These are phyloP conservation scores for Raffaelea arxii DNA, from an alignment of 2,329 filamentous ascomycete genomes.

Conservation along the genomic window DNA sequence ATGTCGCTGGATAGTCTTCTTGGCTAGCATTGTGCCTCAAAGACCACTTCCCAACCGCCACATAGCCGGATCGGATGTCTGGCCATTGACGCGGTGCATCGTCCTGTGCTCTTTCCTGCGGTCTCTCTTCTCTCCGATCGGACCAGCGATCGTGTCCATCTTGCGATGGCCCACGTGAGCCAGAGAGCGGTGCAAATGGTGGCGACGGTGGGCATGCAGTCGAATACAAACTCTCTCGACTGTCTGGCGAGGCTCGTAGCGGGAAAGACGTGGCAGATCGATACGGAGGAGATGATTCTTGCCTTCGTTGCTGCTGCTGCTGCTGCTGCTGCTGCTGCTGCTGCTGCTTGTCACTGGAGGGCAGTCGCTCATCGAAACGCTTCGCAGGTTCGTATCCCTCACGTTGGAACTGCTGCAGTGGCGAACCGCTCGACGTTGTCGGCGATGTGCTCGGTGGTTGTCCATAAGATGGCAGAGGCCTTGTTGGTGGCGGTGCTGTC, in stretches of 20 bases:
- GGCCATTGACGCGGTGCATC: slow-evolving; percentile 4
- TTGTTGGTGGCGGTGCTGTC: slow-evolving; percentile 28
- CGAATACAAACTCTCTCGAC: too few species aligned
- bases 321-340: background rate
- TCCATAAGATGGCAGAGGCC: slow-evolving; percentile 34
- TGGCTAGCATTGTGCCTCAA: background rate
- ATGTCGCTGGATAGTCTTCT: background rate
- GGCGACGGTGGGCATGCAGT: too few species aligned
- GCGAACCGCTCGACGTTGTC: background rate
- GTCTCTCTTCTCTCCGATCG: background rate
- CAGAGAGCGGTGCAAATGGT: too few species aligned
- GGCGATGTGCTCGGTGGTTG: slow-evolving; percentile 9
- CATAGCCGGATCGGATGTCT: slow-evolving; percentile 5
- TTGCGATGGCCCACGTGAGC: too few species aligned
- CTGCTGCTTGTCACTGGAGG: background rate
- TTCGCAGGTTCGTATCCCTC: background rate
- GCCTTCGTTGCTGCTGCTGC: slow-evolving; percentile 1
- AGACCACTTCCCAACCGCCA: slow-evolving; percentile 6
- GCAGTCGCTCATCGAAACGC: slow-evolving; percentile 16
- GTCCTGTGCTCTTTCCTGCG: too few species aligned
- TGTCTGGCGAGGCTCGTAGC: too few species aligned
- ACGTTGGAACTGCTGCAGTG: slow-evolving; percentile 21
- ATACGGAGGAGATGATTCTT: too few species aligned
- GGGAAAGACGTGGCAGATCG: too few species aligned
- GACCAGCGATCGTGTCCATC: too few species aligned